These are phyloP conservation scores for Penicillium fimorum DNA, from an alignment of 495 filamentous ascomycete species.

Conservation along the genomic window DNA sequence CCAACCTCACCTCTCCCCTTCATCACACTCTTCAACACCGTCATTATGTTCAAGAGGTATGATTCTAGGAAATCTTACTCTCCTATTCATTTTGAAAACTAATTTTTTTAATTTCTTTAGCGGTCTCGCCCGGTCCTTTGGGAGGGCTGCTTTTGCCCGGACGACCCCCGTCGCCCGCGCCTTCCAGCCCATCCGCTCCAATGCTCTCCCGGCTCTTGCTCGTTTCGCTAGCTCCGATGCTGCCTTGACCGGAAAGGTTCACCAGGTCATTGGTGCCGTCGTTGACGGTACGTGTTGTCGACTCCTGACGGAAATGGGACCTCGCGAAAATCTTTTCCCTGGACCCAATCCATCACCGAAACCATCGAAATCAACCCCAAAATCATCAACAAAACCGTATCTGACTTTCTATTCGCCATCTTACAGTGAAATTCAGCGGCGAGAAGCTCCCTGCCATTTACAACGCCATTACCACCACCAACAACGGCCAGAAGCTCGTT, in stretches of 20 bases:
- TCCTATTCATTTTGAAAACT: slow-evolving; percentile 42
- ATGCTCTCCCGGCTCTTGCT: slow-evolving; percentile 60
- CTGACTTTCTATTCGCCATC: slow-evolving; percentile 41
- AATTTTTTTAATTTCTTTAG: slow-evolving; percentile 46
- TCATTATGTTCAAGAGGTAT: slow-evolving; percentile 90
- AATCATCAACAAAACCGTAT: slow-evolving; percentile 25
- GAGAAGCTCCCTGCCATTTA: slow-evolving; percentile 95
- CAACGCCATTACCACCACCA: slow-evolving; percentile 89
- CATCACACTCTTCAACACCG: slow-evolving; percentile 52
- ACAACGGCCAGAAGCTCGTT: slow-evolving; percentile 90
- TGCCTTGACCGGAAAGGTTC: slow-evolving; percentile 72
- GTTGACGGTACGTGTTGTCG: slow-evolving; percentile 58
- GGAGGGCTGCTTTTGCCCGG: slow-evolving; percentile 72
- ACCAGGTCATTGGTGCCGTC: slow-evolving; percentile 77
- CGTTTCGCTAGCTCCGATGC: slow-evolving; percentile 69
- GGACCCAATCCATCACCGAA: slow-evolving; percentile 35
- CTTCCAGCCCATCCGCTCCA: slow-evolving; percentile 60
- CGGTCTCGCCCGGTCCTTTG: slow-evolving; percentile 76
- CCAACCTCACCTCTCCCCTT: slow-evolving; percentile 33
- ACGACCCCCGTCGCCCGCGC: slow-evolving; percentile 65
- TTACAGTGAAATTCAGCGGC: slow-evolving; percentile 86
- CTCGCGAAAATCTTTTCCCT: slow-evolving; percentile 50
- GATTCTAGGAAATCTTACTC: slow-evolving; percentile 37
- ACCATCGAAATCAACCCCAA: slow-evolving; percentile 39
- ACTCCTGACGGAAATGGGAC: slow-evolving; percentile 29